These are phyloP conservation scores for Carex kokanica DNA, from an alignment of 176 grass and related monocot genomes.

Conservation along the genomic window DNA sequence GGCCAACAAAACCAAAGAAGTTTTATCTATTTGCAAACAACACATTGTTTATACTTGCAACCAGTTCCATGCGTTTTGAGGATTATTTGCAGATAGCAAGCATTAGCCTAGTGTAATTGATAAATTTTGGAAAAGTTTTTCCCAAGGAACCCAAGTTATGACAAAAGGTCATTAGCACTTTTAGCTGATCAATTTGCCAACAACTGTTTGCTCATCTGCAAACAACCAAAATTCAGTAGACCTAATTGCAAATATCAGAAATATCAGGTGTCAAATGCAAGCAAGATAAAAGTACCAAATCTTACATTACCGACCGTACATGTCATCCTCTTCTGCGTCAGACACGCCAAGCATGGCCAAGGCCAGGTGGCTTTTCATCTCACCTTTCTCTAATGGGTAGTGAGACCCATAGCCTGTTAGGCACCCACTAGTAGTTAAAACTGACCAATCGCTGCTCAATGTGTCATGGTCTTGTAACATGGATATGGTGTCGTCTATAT, in stretches of 20 bases:
- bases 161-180: background rate
- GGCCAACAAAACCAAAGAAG: background rate
- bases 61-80: background rate
- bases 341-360: conserved; percentile 47
- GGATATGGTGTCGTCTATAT: conserved; percentile 34
- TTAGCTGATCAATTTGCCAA: background rate
- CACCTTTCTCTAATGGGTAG: conserved; percentile 28
- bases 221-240: conserved; percentile 8
- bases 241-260: conserved; percentile 18
- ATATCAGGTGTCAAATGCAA: conserved; percentile 17
- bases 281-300: background rate
- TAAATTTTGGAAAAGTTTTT: background rate
- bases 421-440: conserved; percentile 40
- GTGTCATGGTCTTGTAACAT: conserved; percentile 36
- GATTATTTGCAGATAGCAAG: conserved; percentile 18
- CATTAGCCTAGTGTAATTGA: conserved; percentile 4
- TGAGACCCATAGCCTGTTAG: conserved; percentile 33
- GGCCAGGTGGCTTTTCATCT: conserved; percentile 45
- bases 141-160: background rate
- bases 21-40: background rate
- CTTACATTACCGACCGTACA: conserved; percentile 29
- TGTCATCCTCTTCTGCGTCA: conserved; percentile 43
- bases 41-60: conserved; percentile 7
- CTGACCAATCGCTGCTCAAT: conserved; percentile 28
- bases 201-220: background rate